Evolutionary conservation across 2,329 filamentous ascomycete species (phyloP).

Genomic region (Trichoderma hamatum): DNA sequence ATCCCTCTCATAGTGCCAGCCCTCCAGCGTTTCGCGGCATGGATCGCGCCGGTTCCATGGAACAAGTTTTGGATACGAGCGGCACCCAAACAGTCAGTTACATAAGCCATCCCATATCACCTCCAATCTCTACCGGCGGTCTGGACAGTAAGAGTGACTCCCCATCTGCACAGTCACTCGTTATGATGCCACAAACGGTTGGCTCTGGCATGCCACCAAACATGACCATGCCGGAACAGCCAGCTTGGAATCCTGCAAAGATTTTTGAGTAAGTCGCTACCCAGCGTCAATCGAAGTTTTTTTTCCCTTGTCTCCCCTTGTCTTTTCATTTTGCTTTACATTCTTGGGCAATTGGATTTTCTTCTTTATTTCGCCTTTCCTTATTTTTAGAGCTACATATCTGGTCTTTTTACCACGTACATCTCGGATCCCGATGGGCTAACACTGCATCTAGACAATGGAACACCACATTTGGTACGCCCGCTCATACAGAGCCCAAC

Average conservation of each 20-base stretch:
- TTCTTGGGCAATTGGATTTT: background rate
- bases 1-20: slow-evolving; percentile 63
- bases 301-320: background rate
- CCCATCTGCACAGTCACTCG: slow-evolving; percentile 70
- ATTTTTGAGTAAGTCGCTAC: slow-evolving; percentile 79
- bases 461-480: slow-evolving; percentile 90
- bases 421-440: background rate
- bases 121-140: slow-evolving; percentile 74
- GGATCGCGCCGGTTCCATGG: slow-evolving; percentile 53
- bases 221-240: slow-evolving; percentile 64
- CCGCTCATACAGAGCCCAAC: slow-evolving; percentile 41
- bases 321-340: background rate
- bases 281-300: background rate
- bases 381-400: background rate
- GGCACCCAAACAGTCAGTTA: slow-evolving; percentile 67
- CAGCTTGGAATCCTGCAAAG: slow-evolving; percentile 79
- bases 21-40: slow-evolving; percentile 56
- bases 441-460: slow-evolving; percentile 71
- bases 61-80: slow-evolving; percentile 57
- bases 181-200: slow-evolving; percentile 67
- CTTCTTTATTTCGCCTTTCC: background rate
- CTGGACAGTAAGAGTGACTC: slow-evolving; percentile 78
- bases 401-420: background rate
- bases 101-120: slow-evolving; percentile 72
- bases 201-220: slow-evolving; percentile 55